phyloP scores from a whole-genome alignment of 176 grass and related monocot species.

The Phoenix dactylifera region DNA sequence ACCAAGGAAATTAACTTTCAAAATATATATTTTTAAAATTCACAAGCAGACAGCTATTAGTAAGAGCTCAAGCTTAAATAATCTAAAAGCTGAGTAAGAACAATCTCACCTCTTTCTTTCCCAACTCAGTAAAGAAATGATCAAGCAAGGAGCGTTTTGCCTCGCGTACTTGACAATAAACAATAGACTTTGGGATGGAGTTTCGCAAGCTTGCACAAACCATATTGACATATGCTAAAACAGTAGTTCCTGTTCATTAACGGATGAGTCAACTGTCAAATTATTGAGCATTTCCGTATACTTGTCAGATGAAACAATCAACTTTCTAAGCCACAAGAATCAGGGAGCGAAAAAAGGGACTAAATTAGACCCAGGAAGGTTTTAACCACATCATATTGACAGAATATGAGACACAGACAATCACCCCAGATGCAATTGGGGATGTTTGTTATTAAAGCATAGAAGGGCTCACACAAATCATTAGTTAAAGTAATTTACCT shows the following conservation, averaged over 20 bases:
- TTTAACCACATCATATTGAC: no score
- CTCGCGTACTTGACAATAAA: constrained; percentile 96
- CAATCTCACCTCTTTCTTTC: constrained; percentile 73
- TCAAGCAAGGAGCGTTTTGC: constrained; percentile 94
- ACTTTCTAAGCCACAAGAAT: neutral
- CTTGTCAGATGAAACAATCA: no score
- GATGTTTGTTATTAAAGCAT: no score
- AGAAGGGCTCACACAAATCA: no score
- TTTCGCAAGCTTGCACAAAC: constrained; percentile 77
- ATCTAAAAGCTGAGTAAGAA: neutral
- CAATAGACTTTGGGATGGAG: constrained; percentile 92
- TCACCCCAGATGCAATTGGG: no score
- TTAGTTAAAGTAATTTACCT: constrained; percentile 27
- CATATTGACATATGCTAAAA: constrained; percentile 90
- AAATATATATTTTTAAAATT: neutral
- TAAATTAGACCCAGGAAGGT: no score
- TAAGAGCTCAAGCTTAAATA: neutral
- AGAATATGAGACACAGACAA: no score
- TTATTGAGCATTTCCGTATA: neutral
- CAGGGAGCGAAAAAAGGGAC: neutral
- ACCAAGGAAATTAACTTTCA: no score
- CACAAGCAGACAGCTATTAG: neutral
- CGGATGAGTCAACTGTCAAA: constrained; percentile 1
- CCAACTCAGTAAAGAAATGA: constrained; percentile 97
- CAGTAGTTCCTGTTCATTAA: constrained; percentile 65